Conservation (phyloP, 768 basidiomycete species). For the Psilocybe tampanensis region DNA sequence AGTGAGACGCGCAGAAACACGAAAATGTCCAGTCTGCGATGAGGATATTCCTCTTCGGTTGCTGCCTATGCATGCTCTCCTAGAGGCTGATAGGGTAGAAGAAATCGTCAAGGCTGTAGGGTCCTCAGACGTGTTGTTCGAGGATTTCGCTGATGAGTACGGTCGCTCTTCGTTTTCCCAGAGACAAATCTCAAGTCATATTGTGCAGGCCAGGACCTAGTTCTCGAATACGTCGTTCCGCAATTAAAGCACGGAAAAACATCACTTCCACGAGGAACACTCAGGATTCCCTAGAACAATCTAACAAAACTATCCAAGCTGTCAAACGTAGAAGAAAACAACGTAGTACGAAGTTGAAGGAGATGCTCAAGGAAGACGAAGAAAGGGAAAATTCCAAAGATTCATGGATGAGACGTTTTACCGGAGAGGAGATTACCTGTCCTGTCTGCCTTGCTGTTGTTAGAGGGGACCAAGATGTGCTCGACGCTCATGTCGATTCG, state of each 20-base stretch:
- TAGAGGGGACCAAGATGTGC: constrained; percentile 68
- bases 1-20: constrained; percentile 78
- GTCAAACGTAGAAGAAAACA: constrained; percentile 73
- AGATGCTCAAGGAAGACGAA: constrained; percentile 66
- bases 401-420: constrained; percentile 30
- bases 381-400: constrained; percentile 34
- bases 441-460: constrained; percentile 67
- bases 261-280: constrained; percentile 25
- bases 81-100: constrained; percentile 72
- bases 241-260: constrained; percentile 42
- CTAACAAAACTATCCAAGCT: constrained; percentile 57
- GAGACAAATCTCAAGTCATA: neutral
- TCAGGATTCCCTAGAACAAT: constrained; percentile 35
- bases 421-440: constrained; percentile 54
- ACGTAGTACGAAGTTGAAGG: constrained; percentile 66
- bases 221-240: constrained; percentile 40
- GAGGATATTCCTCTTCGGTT: constrained; percentile 75
- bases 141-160: constrained; percentile 58
- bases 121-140: constrained; percentile 55
- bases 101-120: constrained; percentile 67
- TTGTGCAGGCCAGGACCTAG: constrained; percentile 32
- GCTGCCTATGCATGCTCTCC: constrained; percentile 60
- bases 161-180: constrained; percentile 23
- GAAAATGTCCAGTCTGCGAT: constrained; percentile 72
- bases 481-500: constrained; percentile 82